phyloP scores from a whole-genome alignment of 1,284 basidiomycete species.

The Leccinum pachyderme region DNA sequence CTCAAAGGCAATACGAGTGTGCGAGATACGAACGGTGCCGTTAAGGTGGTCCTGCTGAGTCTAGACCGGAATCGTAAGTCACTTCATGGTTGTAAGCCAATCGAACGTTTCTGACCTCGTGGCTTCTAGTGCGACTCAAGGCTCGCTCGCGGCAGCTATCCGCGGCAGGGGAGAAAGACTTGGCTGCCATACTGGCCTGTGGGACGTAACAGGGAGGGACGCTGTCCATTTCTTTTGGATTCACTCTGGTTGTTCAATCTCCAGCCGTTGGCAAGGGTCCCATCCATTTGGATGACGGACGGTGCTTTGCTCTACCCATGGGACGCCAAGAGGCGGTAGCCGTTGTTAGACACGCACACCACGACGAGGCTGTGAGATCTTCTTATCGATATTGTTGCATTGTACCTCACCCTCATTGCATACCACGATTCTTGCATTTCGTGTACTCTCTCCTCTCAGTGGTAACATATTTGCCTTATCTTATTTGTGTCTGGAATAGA shows the following conservation, averaged over 20 bases:
- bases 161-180: constrained; percentile 74
- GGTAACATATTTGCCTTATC: constrained; percentile 8
- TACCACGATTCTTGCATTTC: constrained; percentile 9
- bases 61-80: constrained; percentile 87
- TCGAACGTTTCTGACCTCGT: constrained; percentile 15
- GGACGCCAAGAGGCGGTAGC: constrained; percentile 28
- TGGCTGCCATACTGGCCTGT: constrained; percentile 59
- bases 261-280: constrained; percentile 3
- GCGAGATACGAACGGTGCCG: constrained; percentile 45
- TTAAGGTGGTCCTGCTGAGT: constrained; percentile 86
- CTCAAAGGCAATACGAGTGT: constrained; percentile 45
- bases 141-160: constrained; percentile 78
- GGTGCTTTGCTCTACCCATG: constrained; percentile 15
- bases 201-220: constrained; percentile 28
- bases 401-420: constrained; percentile 25
- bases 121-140: constrained; percentile 68
- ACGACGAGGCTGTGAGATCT: constrained; percentile 7
- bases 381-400: constrained; percentile 11
- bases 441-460: constrained; percentile 9
- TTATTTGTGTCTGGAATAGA: background rate
- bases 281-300: background rate
- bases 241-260: constrained; percentile 3
- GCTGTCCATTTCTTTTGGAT: background rate
- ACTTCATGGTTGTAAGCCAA: background rate
- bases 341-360: background rate